These are phyloP conservation scores for Clonostachys chloroleuca DNA, from an alignment of 2,329 filamentous ascomycete genomes.

Conservation along the genomic window DNA sequence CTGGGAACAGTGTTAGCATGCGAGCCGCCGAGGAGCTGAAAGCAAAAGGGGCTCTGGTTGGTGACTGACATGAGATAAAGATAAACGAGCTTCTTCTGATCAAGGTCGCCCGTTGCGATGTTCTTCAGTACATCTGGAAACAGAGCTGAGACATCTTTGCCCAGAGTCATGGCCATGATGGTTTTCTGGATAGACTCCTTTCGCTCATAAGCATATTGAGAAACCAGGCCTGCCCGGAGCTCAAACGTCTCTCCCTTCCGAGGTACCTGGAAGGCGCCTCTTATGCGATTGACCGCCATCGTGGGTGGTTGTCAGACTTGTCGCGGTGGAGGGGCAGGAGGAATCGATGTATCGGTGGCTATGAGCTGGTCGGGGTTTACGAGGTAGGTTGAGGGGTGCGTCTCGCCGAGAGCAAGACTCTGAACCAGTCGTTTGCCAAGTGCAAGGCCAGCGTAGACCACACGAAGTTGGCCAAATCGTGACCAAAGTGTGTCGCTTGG, in stretches of 20 bases:
- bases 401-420: too few species aligned
- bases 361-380: too few species aligned
- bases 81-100: constrained; percentile 99
- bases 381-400: too few species aligned
- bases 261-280: constrained; percentile 87
- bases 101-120: constrained; percentile 88
- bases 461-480: too few species aligned
- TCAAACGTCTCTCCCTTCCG: constrained; percentile 98
- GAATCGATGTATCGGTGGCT: not conserved
- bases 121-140: constrained; percentile 99
- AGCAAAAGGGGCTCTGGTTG: not conserved
- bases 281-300: constrained; percentile 96
- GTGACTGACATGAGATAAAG: constrained; percentile 83
- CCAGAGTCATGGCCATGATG: constrained; percentile 99
- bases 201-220: constrained; percentile 98
- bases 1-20: constrained; percentile 38
- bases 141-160: constrained; percentile 95
- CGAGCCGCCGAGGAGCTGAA: not conserved
- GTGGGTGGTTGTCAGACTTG: constrained; percentile 16
- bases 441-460: too few species aligned
- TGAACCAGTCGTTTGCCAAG: too few species aligned
- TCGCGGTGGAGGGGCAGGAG: constrained; percentile 16
- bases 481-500: too few species aligned
- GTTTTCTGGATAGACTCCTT: constrained; percentile 99
- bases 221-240: constrained; percentile 89